Evolutionary conservation across 768 basidiomycete species (phyloP).

Genomic region (Sporobolomyces roseus): DNA sequence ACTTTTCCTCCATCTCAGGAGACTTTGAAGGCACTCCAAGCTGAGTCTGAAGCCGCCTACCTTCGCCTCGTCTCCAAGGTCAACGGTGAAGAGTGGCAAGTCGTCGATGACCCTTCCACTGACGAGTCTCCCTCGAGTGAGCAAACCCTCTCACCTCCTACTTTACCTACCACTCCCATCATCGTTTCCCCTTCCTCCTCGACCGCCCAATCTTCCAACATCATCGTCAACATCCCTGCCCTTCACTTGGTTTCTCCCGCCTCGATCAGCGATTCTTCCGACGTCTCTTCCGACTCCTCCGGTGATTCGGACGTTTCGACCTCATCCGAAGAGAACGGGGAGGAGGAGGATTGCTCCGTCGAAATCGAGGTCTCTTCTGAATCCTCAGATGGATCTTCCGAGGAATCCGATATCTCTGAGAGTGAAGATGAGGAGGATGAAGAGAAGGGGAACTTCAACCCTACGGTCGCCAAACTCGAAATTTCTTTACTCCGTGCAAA

Average conservation of each 20-base stretch:
- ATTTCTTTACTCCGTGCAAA: not conserved
- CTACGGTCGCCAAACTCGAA: not conserved
- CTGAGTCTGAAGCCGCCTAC: no score
- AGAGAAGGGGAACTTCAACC: not conserved
- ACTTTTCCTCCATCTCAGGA: no score
- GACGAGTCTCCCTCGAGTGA: no score
- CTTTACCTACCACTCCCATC: not conserved
- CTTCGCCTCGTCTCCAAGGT: no score
- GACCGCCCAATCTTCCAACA: not conserved
- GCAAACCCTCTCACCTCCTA: no score
- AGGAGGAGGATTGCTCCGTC: not conserved
- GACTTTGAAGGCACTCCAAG: no score
- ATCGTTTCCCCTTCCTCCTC: not conserved
- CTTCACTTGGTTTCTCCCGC: not conserved
- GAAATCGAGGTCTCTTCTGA: not conserved
- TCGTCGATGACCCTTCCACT: no score
- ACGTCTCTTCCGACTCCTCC: no score
- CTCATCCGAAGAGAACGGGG: not conserved
- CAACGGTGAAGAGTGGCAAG: no score
- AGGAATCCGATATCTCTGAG: not conserved
- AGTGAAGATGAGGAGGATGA: not conserved
- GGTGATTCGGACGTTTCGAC: not conserved
- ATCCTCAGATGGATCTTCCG: not conserved
- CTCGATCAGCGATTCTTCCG: not conserved
- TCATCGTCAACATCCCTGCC: not conserved